Base-by-base conservation (phyloP, 2,329 filamentous ascomycete genomes). In the Colletotrichum sp. region DNA sequence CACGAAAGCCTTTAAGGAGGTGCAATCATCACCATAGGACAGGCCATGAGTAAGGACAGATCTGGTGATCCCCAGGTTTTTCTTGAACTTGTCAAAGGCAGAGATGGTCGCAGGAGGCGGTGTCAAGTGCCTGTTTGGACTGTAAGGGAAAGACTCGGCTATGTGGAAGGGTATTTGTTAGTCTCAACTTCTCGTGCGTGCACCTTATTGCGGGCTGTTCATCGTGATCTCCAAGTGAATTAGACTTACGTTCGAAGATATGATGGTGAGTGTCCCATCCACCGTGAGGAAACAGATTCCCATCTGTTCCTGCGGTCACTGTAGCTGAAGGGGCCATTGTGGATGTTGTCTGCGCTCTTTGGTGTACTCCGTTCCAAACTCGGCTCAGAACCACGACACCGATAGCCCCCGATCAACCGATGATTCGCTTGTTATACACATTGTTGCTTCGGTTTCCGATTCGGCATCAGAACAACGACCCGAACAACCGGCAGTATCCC, bases 31-130 rank as follows among this genome's bases (percentile, higher is more conserved):
- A 7, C 84, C 83, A 21, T 85, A 85, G 0, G 83, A 85, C 1
- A 85, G 69, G 1, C 83, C 84, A 70, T 85, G 84, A 0, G 82
- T 81, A 0, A 85, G 77, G 7, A 84, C 82, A 0, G 83, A 85
- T 55, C 84, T 79, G 1, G 82, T 83, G 26, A 85, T 80, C 1
- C 78, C 79, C 2, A 79, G 21, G 13, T 43, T 71, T 30, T 67
- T 68, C 34, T 76, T 77, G 64, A 79, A 78, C 10, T 55, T 28
- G 13, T 78, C 32, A 24, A 79, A 79, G 1, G 74, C 56, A 30
- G 76, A 34, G 5, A 74, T 21, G 32, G 62, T 73, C 14, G 72
- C 72, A 4, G 72, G 30, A 5, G 69, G 73, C 30, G 73, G 73
- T n/a, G 73, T 72, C 3, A 72, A 58, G 56, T 75, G 73, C 26